A percentile compares a stretch with the other conserved stretches of the same genome.
Conservation (phyloP, 306 rosid genomes). For the Quercus ilex region DNA sequence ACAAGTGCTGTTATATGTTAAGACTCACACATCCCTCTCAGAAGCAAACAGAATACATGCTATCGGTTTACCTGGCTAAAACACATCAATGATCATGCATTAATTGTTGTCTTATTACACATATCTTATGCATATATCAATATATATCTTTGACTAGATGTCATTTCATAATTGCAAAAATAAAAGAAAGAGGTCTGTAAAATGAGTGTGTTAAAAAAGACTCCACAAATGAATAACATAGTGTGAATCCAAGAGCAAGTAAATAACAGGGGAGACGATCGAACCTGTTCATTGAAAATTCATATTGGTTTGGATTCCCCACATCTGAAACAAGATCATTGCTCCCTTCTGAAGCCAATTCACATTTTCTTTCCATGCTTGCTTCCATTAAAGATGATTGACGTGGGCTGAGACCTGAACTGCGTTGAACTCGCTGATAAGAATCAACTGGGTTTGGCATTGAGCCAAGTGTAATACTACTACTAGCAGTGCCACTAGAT, state of each 20-base stretch:
- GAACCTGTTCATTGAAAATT: constrained; percentile 50
- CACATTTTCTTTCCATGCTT: constrained; percentile 37
- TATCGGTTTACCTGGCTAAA: constrained; percentile 1
- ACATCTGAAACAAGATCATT: constrained; percentile 43
- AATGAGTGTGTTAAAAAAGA: constrained; percentile 18
- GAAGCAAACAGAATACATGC: not conserved
- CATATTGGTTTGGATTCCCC: constrained; percentile 36
- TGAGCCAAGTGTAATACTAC: constrained; percentile 60
- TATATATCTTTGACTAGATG: constrained; percentile 17
- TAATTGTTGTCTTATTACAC: not conserved
- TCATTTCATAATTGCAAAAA: not conserved
- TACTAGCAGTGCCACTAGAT: constrained; percentile 70
- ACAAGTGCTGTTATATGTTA: not conserved
- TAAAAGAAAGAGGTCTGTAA: constrained; percentile 1
- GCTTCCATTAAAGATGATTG: constrained; percentile 47
- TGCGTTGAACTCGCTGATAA: constrained; percentile 43
- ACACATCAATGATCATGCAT: not conserved
- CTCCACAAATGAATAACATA: not conserved
- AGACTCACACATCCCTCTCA: not conserved
- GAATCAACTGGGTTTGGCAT: constrained; percentile 49
- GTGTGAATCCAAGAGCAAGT: constrained; percentile 15
- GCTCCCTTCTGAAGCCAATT: constrained; percentile 35
- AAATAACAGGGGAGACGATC: constrained; percentile 2
- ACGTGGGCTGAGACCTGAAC: constrained; percentile 42
- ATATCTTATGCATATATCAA: constrained; percentile 2